Evolutionary conservation across 106 monocot species (phyloP).

Genomic region (Platanthera guangdongensis): DNA sequence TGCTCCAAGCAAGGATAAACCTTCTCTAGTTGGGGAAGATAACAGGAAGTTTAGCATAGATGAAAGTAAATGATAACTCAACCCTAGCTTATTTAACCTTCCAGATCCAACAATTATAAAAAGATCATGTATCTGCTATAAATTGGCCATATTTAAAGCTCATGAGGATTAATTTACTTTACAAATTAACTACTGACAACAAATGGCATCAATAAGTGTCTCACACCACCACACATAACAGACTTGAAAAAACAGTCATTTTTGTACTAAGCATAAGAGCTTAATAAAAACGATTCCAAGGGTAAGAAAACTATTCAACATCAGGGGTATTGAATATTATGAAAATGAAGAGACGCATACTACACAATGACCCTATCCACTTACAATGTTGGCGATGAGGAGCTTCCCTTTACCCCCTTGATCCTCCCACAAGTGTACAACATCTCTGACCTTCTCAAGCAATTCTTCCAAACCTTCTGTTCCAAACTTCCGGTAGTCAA

Average conservation of each 20-base stretch:
- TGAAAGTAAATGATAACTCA: not conserved
- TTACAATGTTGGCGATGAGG: conserved; percentile 36
- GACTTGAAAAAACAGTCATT: not conserved
- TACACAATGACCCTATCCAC: conserved; percentile 10
- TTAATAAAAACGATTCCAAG: not conserved
- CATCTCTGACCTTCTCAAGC: conserved; percentile 66
- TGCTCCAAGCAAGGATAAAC: not conserved
- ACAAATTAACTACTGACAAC: not conserved
- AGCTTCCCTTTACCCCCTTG: conserved; percentile 39
- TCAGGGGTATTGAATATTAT: not conserved
- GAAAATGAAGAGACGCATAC: not conserved
- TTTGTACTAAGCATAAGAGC: not conserved
- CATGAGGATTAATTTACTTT: not conserved
- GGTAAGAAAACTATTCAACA: not conserved
- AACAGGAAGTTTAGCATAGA: not conserved
- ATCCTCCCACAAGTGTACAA: conserved; percentile 50
- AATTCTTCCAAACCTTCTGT: conserved; percentile 58
- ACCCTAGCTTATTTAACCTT: not conserved
- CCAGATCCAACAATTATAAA: not conserved
- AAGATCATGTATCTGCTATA: not conserved
- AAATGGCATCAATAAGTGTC: not conserved
- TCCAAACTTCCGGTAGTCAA: conserved; percentile 52
- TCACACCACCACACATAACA: not conserved
- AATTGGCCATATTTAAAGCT: not conserved
- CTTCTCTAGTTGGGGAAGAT: not conserved